These are phyloP conservation scores for Diaporthe amygdali DNA, from an alignment of 2,329 filamentous ascomycete species.

Conservation along the genomic window DNA sequence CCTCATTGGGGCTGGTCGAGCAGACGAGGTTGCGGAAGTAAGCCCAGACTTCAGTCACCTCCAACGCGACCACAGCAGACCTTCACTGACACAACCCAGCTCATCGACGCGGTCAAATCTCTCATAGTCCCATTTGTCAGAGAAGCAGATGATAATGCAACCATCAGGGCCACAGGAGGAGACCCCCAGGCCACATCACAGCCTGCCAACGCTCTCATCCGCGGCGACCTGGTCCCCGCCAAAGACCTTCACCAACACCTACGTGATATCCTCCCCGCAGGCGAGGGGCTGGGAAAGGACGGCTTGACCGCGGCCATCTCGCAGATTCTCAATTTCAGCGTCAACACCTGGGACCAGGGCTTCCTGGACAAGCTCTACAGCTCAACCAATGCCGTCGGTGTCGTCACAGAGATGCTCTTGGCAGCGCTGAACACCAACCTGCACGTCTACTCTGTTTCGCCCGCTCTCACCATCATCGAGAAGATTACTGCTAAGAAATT, in stretches of 20 bases:
- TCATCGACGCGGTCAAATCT: conserved; percentile 69
- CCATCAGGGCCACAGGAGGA: conserved; percentile 55
- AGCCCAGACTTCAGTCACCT: not conserved
- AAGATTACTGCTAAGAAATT: conserved; percentile 78
- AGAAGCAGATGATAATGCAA: conserved; percentile 68
- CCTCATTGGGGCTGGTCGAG: not conserved
- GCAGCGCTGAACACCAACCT: conserved; percentile 91
- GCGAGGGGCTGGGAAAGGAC: conserved; percentile 66
- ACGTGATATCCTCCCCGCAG: conserved; percentile 61
- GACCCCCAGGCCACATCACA: conserved; percentile 46
- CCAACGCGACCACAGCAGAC: not conserved
- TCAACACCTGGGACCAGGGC: conserved; percentile 98
- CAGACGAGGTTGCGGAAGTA: conserved; percentile 3
- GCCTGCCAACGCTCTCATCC: conserved; percentile 63
- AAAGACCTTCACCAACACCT: conserved; percentile 61
- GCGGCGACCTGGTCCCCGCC: conserved; percentile 60
- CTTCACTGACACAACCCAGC: conserved; percentile 47
- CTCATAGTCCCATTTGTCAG: conserved; percentile 75
- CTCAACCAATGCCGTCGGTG: conserved; percentile 85
- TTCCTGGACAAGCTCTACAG: conserved; percentile 96
- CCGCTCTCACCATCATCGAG: conserved; percentile 85
- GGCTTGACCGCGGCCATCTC: conserved; percentile 76
- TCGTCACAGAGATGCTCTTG: conserved; percentile 84
- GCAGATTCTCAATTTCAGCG: conserved; percentile 79
- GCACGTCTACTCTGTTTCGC: conserved; percentile 94